These are phyloP conservation scores for Mercurialis annua DNA, from an alignment of 345 rosid species.

Conservation along the genomic window DNA sequence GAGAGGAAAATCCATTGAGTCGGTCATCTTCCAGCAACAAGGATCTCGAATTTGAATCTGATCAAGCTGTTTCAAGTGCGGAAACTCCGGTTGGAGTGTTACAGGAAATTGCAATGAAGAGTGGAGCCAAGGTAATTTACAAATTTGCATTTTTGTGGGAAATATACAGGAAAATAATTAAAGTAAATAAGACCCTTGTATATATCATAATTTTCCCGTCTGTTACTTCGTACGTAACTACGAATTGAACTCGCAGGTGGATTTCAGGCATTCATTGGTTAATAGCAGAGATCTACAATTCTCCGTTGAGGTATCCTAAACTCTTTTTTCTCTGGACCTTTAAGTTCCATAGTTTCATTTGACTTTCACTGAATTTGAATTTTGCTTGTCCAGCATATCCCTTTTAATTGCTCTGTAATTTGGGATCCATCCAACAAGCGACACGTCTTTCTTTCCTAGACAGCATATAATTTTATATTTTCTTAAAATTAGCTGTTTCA, in stretches of 20 bases:
- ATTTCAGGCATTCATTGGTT: constrained; percentile 64
- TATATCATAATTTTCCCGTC: not conserved
- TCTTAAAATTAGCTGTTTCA: not conserved
- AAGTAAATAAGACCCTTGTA: not conserved
- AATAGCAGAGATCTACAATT: constrained; percentile 69
- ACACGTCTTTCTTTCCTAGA: not conserved
- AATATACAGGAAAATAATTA: not conserved
- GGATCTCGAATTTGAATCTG: constrained; percentile 63
- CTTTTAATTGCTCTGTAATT: not conserved
- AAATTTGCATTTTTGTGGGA: constrained; percentile 5
- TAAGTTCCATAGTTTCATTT: not conserved
- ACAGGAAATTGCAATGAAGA: constrained; percentile 75
- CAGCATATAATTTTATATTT: not conserved
- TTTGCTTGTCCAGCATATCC: not conserved
- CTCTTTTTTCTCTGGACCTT: constrained; percentile 20
- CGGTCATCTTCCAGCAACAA: constrained; percentile 58
- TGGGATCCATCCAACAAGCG: not conserved
- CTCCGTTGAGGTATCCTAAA: constrained; percentile 63
- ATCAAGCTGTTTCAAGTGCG: constrained; percentile 47
- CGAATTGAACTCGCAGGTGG: constrained; percentile 57
- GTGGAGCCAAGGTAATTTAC: constrained; percentile 73
- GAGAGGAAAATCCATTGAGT: constrained; percentile 53
- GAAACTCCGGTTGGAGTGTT: constrained; percentile 59
- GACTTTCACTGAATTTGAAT: not conserved
- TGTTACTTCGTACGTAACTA: constrained; percentile 6